Base-by-base conservation (phyloP, 257 asterid species). In the Cynanchum wilfordii region DNA sequence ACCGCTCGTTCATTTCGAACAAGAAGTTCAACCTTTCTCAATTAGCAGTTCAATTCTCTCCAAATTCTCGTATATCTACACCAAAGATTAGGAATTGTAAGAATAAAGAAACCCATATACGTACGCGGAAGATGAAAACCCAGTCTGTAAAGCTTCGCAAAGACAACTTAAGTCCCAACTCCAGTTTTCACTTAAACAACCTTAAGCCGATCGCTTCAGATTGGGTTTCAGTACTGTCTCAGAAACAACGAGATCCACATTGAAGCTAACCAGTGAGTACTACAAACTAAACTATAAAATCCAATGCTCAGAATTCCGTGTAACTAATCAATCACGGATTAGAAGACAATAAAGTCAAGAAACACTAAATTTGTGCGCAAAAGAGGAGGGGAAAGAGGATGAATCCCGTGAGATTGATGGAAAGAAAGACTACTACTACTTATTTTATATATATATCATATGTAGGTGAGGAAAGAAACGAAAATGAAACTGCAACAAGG, bases 371-470 rank as follows among this genome's bases (percentile, higher is more conserved):
- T 42, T 17, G 9, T 42, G 56, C 0, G 27, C 27, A n/a, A 22
- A 20, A 5, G 17, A 45, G n/a, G 30, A 17, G 47, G 55, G 38
- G 4, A 57, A 22, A 58, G 40, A 58, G 33, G 50, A 60, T 52
- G 76, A 76, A 63, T 72, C 80, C 52, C 62, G 72, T 63, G 80
- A 70, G 54, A 52, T 20, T 16, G 76, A 10, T 4, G 4, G 24
- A 19, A 3, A 6, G 5, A 19, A 13, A 50, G 56, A 42, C 12
- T 69, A 10, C 70, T 7, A 36, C 19, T 8, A 10, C 17, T 40
- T 42, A 0, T 7, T 42, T 7, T 42, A 33, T 33, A 33, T 33
- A 33, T 33, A 33, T 33, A 33, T 33, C 38, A 4, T 33, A 42
- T 7, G 5, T 67, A 5, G 38, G 22, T 24, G 55, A 3, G 70